phyloP scores from a whole-genome alignment of 768 basidiomycete genomes.

The Cytidiella melzeri region DNA sequence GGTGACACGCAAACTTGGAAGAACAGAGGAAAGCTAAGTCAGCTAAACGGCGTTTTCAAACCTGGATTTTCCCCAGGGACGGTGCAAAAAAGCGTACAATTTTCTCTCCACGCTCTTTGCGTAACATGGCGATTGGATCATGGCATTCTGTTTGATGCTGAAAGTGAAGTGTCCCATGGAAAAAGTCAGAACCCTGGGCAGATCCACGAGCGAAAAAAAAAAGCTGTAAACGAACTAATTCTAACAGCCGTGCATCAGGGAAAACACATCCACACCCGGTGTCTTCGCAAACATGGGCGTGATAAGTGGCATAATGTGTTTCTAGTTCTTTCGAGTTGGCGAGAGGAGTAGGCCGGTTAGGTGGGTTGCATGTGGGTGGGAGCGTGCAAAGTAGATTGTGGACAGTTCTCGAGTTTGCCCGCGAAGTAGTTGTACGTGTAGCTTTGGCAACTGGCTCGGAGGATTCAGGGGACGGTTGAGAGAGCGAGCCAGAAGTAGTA shows the following conservation, averaged over 20 bases:
- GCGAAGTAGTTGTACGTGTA: neutral
- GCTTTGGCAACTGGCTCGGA: neutral
- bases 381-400: conserved; percentile 60
- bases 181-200: too few relatives aligned
- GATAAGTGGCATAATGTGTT: conserved; percentile 76
- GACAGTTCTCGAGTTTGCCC: conserved; percentile 16
- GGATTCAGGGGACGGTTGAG: neutral
- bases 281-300: conserved; percentile 76
- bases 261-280: conserved; percentile 73
- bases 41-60: too few relatives aligned
- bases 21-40: too few relatives aligned
- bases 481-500: neutral
- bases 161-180: too few relatives aligned
- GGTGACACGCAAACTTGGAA: conserved; percentile 74
- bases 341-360: conserved; percentile 55
- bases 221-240: conserved; percentile 55
- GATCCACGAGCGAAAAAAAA: neutral
- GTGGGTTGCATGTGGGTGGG: conserved; percentile 75
- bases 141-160: conserved; percentile 86
- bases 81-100: too few relatives aligned
- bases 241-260: conserved; percentile 72
- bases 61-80: too few relatives aligned
- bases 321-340: conserved; percentile 66
- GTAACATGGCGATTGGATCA: conserved; percentile 74
- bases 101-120: conserved; percentile 77